Evolutionary conservation across 345 rosid genomes (phyloP).

Genomic region (Populus nigra): DNA sequence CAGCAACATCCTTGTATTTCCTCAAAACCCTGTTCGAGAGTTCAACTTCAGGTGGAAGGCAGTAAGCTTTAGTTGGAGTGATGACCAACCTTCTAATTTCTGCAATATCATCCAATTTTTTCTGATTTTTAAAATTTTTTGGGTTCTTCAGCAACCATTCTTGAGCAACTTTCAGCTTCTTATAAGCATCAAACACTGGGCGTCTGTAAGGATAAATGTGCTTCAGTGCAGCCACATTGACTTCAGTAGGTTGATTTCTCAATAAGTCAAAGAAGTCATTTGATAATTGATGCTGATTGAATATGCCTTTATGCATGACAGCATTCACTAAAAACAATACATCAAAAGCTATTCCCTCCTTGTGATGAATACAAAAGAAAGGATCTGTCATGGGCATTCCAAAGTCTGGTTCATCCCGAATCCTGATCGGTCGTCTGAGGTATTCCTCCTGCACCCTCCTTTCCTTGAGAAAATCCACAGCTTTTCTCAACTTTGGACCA

Average conservation of each 20-base stretch:
- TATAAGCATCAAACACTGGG: slow-evolving; percentile 61
- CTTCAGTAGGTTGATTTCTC: slow-evolving; percentile 50
- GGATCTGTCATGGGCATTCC: slow-evolving; percentile 51
- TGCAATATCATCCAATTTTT: slow-evolving; percentile 46
- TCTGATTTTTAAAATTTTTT: slow-evolving; percentile 41
- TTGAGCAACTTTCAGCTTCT: slow-evolving; percentile 55
- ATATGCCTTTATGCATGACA: slow-evolving; percentile 61
- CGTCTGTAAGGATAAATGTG: slow-evolving; percentile 59
- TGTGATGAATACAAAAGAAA: slow-evolving; percentile 55
- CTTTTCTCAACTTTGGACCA: slow-evolving; percentile 51
- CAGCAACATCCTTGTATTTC: slow-evolving; percentile 60
- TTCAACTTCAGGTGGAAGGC: slow-evolving; percentile 90
- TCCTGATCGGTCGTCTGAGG: slow-evolving; percentile 37
- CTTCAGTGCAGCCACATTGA: slow-evolving; percentile 67
- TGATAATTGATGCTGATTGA: slow-evolving; percentile 64
- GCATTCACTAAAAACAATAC: slow-evolving; percentile 71
- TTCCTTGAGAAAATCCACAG: slow-evolving; percentile 46
- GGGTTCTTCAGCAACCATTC: slow-evolving; percentile 66
- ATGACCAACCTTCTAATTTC: slow-evolving; percentile 73
- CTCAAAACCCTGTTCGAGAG: slow-evolving; percentile 86
- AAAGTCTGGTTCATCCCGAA: slow-evolving; percentile 58
- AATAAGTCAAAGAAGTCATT: slow-evolving; percentile 58
- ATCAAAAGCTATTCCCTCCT: slow-evolving; percentile 56
- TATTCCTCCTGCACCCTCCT: slow-evolving; percentile 49
- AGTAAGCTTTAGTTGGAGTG: slow-evolving; percentile 80